Evolutionary conservation across 2,329 filamentous ascomycete genomes (phyloP).

Genomic region (Curvularia eragrostidis): DNA sequence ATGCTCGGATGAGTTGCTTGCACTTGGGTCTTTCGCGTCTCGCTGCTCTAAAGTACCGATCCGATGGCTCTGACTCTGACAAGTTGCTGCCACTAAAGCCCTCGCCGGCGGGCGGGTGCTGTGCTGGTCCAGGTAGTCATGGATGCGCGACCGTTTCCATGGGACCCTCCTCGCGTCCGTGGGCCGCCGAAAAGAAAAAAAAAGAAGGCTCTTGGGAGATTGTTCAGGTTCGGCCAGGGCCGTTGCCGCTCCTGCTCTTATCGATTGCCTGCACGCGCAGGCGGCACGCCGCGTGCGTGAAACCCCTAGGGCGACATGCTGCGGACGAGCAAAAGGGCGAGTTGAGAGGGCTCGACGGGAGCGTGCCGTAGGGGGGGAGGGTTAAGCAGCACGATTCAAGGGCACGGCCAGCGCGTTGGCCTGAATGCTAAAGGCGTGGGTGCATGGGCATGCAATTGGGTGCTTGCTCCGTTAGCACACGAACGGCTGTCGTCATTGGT

Average conservation of each 20-base stretch:
- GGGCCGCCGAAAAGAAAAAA: background rate
- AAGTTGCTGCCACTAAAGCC: slow-evolving; percentile 15
- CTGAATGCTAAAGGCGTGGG: slow-evolving; percentile 22
- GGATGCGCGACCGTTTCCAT: slow-evolving; percentile 15
- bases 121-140: background rate
- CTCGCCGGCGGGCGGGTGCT: slow-evolving; percentile 2
- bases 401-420: slow-evolving; percentile 24
- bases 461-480: slow-evolving; percentile 23
- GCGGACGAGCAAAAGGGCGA: slow-evolving; percentile 2
- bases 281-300: too few species aligned
- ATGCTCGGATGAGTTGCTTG: slow-evolving; percentile 34
- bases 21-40: slow-evolving; percentile 1
- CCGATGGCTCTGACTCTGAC: slow-evolving; percentile 17
- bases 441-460: slow-evolving; percentile 28
- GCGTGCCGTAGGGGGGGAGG: background rate
- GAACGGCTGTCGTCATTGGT: slow-evolving; percentile 26
- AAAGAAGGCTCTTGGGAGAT: background rate
- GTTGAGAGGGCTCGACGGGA: slow-evolving; percentile 2
- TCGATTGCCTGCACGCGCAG: slow-evolving; percentile 33
- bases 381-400: slow-evolving; percentile 23
- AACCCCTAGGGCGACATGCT: slow-evolving; percentile 12
- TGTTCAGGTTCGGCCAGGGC: background rate
- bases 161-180: slow-evolving; percentile 2
- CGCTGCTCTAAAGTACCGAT: slow-evolving; percentile 17
- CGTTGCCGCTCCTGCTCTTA: slow-evolving; percentile 20